A percentile compares a stretch with the other conserved stretches of the same genome.
Conservation (phyloP, 1,284 basidiomycete species). For the Melampsora medusae region DNA sequence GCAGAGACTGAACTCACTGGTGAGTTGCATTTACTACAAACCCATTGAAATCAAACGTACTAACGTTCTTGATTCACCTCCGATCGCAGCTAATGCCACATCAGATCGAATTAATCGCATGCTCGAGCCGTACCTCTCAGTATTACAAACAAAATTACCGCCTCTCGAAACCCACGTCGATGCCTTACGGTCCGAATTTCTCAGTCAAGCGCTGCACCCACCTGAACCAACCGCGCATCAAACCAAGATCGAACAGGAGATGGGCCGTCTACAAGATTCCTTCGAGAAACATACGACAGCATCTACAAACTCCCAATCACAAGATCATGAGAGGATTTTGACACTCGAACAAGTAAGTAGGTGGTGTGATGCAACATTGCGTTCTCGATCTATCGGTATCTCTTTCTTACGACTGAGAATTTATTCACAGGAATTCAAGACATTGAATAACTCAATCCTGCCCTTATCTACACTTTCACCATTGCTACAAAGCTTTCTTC, state of each 20-base stretch:
- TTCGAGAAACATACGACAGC: neutral
- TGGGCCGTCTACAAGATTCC: neutral
- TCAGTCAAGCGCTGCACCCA: neutral
- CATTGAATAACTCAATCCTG: neutral
- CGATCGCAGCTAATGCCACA: neutral
- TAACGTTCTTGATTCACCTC: neutral
- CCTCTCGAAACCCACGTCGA: neutral
- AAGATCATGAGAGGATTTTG: neutral
- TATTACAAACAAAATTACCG: neutral
- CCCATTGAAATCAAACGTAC: neutral
- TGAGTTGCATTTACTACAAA: neutral
- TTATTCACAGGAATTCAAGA: neutral
- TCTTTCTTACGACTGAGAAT: neutral
- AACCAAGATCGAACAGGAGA: neutral
- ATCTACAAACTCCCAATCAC: neutral
- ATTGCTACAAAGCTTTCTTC: slow-evolving; percentile 3
- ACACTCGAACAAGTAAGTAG: neutral
- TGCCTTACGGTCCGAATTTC: neutral
- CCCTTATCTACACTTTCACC: slow-evolving; percentile 6
- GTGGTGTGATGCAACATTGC: no score
- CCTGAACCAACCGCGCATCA: neutral
- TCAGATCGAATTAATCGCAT: neutral
- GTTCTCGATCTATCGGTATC: neutral
- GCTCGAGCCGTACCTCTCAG: neutral
- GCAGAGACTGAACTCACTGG: slow-evolving; percentile 1